Conservation (phyloP, 192 early-diverging fungal species). For the Coemansia sp. region DNA sequence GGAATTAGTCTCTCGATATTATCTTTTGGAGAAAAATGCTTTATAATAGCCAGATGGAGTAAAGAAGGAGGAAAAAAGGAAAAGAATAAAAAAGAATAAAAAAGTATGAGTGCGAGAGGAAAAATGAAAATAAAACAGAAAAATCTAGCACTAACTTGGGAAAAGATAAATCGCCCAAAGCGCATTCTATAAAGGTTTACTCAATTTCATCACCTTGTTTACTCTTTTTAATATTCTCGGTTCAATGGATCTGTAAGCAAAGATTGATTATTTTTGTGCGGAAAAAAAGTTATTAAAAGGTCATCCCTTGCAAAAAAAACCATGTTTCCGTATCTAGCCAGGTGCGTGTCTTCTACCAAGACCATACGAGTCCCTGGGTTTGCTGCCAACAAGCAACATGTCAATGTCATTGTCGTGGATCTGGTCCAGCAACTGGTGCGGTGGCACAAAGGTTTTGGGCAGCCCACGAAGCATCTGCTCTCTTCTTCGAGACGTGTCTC, state of each 20-base stretch:
- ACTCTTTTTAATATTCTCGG: too few species aligned
- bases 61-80: too few species aligned
- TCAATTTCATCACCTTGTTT: too few species aligned
- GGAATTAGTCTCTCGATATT: neutral
- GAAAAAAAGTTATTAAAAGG: neutral
- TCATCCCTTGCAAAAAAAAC: neutral
- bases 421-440: conserved; percentile 43
- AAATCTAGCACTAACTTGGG: too few species aligned
- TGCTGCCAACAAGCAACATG: conserved; percentile 42
- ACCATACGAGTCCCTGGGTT: conserved; percentile 47
- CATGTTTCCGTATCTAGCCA: conserved; percentile 11
- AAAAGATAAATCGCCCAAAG: too few species aligned
- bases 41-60: too few species aligned
- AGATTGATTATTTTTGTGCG: too few species aligned
- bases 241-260: too few species aligned
- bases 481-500: conserved; percentile 26
- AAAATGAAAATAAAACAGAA: too few species aligned
- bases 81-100: too few species aligned
- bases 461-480: conserved; percentile 32
- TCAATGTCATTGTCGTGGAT: conserved; percentile 36
- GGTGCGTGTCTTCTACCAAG: conserved; percentile 38
- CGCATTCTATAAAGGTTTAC: too few species aligned
- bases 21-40: neutral
- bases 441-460: conserved; percentile 52
- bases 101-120: too few species aligned